Evolutionary conservation across 108 stramenopile genomes (phyloP).

Genomic region (Skeletonema potamos): DNA sequence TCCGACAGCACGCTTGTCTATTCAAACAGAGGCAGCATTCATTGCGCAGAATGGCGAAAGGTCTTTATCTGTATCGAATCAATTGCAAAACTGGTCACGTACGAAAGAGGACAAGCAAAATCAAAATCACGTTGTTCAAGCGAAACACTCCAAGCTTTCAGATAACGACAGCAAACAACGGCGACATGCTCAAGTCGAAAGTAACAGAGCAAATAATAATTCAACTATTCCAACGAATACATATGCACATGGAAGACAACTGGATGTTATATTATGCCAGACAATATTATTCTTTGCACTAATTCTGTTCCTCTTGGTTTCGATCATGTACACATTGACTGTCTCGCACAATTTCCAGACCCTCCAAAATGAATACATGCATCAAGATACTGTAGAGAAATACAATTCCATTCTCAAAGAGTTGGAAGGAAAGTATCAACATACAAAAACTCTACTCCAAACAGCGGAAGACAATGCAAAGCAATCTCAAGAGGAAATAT

Average conservation of each 20-base stretch:
- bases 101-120: not conserved
- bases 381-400: not conserved
- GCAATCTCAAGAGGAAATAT: slow-evolving; percentile 3
- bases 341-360: not conserved
- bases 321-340: not conserved
- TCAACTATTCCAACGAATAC: not conserved
- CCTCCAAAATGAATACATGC: not conserved
- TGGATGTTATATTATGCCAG: not conserved
- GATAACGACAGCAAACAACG: not conserved
- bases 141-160: not conserved
- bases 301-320: not conserved
- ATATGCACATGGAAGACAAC: not conserved
- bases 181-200: not conserved
- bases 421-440: not conserved
- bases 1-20: not conserved
- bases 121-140: not conserved
- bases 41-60: not conserved
- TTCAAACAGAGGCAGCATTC: not conserved
- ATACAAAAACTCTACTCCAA: not conserved
- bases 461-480: not conserved
- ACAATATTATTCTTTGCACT: not conserved
- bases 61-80: not conserved
- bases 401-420: not conserved
- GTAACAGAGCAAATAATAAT: not conserved
- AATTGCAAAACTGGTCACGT: not conserved